A percentile compares a stretch with the other conserved stretches of the same genome.
These are phyloP conservation scores for Botrytis galanthina DNA, from an alignment of 2,329 filamentous ascomycete species.

Conservation along the genomic window DNA sequence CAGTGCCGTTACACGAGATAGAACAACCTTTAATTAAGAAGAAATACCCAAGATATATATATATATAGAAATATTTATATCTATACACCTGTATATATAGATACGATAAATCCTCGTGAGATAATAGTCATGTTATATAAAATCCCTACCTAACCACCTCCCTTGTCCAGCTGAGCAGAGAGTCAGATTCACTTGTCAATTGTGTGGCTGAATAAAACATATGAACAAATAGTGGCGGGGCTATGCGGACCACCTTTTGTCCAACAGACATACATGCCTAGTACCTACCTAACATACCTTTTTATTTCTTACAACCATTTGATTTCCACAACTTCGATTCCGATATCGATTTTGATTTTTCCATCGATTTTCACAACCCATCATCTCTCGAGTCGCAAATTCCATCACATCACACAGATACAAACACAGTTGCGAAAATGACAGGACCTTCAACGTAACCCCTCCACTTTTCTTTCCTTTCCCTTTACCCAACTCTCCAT, in stretches of 20 bases:
- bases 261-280: background rate
- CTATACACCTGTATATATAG: background rate
- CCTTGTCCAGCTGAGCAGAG: constrained; percentile 10
- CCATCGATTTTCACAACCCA: background rate
- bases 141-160: background rate
- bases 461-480: constrained; percentile 11
- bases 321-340: background rate
- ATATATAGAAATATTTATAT: background rate
- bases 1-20: too few relatives aligned
- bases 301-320: background rate
- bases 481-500: background rate
- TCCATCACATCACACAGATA: background rate
- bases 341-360: background rate
- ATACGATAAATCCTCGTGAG: background rate
- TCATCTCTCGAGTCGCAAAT: background rate
- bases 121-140: background rate
- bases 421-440: constrained; percentile 25
- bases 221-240: constrained; percentile 12
- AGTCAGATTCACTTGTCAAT: background rate
- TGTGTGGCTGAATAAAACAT: constrained; percentile 5
- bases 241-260: constrained; percentile 6
- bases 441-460: constrained; percentile 35
- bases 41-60: too few relatives aligned
- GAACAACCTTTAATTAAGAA: too few relatives aligned
- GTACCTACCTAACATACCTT: background rate